Conservation (phyloP, 495 filamentous ascomycete species). For the Tricharina praecox region DNA sequence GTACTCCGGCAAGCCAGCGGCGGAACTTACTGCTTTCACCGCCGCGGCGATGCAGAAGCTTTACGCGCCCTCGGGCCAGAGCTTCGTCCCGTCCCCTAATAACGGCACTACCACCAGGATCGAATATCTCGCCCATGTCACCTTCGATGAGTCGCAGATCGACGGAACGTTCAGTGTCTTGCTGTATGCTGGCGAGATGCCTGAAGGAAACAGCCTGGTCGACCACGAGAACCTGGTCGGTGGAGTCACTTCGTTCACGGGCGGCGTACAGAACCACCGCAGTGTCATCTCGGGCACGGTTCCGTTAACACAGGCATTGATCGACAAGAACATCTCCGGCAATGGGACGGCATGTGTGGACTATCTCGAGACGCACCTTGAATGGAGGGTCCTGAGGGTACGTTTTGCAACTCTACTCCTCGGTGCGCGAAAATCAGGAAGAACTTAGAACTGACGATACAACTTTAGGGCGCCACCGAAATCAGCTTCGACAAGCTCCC, state of each 20-base stretch:
- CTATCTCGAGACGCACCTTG: conserved; percentile 12
- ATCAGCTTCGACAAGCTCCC: conserved; percentile 11
- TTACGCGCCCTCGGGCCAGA: conserved; percentile 10
- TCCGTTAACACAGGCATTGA: conserved; percentile 19
- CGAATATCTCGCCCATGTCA: conserved; percentile 21
- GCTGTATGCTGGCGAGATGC: conserved; percentile 16
- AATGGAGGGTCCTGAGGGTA: conserved; percentile 23
- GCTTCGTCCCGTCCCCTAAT: neutral
- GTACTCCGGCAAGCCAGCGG: neutral
- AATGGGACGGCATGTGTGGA: conserved; percentile 7
- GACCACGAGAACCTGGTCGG: conserved; percentile 12
- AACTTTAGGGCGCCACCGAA: no score
- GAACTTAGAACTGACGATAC: no score
- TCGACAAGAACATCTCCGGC: conserved; percentile 7
- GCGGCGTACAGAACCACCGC: neutral
- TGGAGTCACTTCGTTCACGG: conserved; percentile 7
- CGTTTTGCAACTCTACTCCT: neutral
- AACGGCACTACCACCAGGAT: conserved; percentile 5
- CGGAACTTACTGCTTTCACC: conserved; percentile 6
- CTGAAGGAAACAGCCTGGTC: conserved; percentile 2
- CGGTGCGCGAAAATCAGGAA: conserved; percentile 10
- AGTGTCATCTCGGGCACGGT: conserved; percentile 13
- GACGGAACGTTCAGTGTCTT: conserved; percentile 9
- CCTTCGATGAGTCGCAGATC: conserved; percentile 18
- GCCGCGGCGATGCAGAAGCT: conserved; percentile 7